Conservation (phyloP, 148 eudicot genomes). For the Nepenthes gracilis region DNA sequence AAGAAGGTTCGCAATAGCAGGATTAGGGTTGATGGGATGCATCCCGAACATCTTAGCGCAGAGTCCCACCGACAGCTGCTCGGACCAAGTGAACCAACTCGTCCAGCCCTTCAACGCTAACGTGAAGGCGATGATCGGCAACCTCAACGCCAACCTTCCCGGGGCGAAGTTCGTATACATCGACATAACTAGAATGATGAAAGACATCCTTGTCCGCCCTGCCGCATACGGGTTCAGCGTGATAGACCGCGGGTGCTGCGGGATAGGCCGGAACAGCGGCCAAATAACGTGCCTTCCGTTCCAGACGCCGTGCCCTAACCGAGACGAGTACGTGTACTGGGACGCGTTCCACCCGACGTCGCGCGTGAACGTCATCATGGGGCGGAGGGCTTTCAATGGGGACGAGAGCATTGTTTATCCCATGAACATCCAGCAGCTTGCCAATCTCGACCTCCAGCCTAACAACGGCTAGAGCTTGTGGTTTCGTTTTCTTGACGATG, state of each 20-base stretch:
- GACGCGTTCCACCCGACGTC: conserved; percentile 91
- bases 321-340: conserved; percentile 74
- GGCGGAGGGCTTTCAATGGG: conserved; percentile 66
- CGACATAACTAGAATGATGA: conserved; percentile 52
- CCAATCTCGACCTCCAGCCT: conserved; percentile 24
- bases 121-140: conserved; percentile 52
- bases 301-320: conserved; percentile 56
- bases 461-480: too few relatives aligned
- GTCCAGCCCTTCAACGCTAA: conserved; percentile 63
- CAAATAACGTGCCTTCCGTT: conserved; percentile 86
- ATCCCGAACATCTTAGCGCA: conserved; percentile 79
- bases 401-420: conserved; percentile 45
- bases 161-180: conserved; percentile 48
- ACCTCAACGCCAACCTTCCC: conserved; percentile 50
- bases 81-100: conserved; percentile 55
- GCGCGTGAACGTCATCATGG: conserved; percentile 63
- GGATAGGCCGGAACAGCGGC: conserved; percentile 79
- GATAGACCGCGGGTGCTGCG: conserved; percentile 63
- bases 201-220: conserved; percentile 51
- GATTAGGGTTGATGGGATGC: conserved; percentile 85
- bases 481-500: too few relatives aligned
- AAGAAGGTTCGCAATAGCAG: conserved; percentile 64
- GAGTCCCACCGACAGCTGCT: conserved; percentile 36
- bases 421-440: conserved; percentile 78
- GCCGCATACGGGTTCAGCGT: conserved; percentile 57